Percentiles rank a stretch among this genome's conserved stretches.
Evolutionary conservation across 2,329 filamentous ascomycete genomes (phyloP).

Genomic region (Myriosclerotinia curreyana): DNA sequence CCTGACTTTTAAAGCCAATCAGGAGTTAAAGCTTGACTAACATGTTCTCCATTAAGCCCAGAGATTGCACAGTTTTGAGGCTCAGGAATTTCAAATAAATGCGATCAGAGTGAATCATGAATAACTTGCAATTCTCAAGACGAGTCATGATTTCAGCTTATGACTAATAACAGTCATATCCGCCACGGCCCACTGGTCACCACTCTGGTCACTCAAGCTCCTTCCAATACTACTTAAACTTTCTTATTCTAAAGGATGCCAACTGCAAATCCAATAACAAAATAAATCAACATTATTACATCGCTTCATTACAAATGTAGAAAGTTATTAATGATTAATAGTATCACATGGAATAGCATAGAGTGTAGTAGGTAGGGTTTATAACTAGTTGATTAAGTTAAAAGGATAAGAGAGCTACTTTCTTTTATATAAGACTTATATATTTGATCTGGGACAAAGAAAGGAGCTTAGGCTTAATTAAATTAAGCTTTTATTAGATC

Average conservation of each 20-base stretch:
- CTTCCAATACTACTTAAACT: neutral
- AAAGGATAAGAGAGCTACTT: too few relatives aligned
- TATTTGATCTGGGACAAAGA: too few relatives aligned
- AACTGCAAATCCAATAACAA: neutral
- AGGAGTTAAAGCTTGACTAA: neutral
- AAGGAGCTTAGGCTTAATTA: too few relatives aligned
- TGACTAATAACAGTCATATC: neutral
- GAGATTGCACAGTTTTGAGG: too few relatives aligned
- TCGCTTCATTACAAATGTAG: neutral
- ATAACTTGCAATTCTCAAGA: too few relatives aligned
- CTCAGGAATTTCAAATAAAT: rapidly evolving
- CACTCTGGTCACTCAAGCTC: neutral
- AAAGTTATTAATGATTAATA: too few relatives aligned
- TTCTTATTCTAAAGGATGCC: neutral
- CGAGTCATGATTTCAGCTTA: too few relatives aligned
- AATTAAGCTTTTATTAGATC: too few relatives aligned
- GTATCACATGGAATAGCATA: too few relatives aligned
- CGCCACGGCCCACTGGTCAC: neutral
- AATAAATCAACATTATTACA: neutral
- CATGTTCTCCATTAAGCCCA: neutral
- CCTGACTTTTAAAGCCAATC: neutral
- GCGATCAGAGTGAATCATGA: neutral
- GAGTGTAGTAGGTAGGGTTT: too few relatives aligned
- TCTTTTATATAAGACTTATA: too few relatives aligned
- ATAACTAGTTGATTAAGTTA: too few relatives aligned